Base-by-base conservation (phyloP, 352 stramenopile species). In the Phytophthora fragariae region DNA sequence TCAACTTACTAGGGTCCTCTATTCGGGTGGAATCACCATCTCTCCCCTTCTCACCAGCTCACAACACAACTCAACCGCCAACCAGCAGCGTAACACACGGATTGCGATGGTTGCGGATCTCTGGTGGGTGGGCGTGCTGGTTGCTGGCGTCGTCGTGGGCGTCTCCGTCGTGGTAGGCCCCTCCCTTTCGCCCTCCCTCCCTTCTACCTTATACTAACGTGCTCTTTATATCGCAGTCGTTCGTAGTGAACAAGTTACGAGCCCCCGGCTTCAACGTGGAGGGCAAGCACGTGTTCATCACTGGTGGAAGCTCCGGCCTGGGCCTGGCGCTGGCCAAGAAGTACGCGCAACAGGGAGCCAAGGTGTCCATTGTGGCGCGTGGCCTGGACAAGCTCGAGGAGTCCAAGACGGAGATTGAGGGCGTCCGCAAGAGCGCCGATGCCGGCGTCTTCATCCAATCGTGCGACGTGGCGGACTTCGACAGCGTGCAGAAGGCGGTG, bases 231-330 rank as follows among this genome's bases (percentile, higher is more conserved):
- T 14, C 70, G 14, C 65, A 94, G 87, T 92, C 87, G 31, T 85
- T 84, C 37, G 65, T 92, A 37, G 73, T 77, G 62, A 92, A 77
- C 24, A 94, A 93, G 70, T 21, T 93, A 31, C 73, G 75, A 3
- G 80, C 82, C 17, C 86, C 89, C 17, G 86, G 85, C 55, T 94
- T 94, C 46, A 69, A 91, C 53, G 88, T 96, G 53, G 77, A 89
- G 11, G 88, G 80, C 73, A 92, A 94, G 66, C 89, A 96, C 80
- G 86, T 93, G 56, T 93, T 94, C 63, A 90, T 94, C 65, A 92
- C 86, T 49, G 85, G 89, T 35, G 89, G 87, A 46, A 92, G 78
- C 69, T 85, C 82, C 4, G 89, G 89, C 7, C 82, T 96, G 29
- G 89, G 89, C 2, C 76, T 96, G 37, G 65, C 87, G 31, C 50